Percentiles rank a stretch among this genome's conserved stretches.
phyloP scores from a whole-genome alignment of 345 rosid species.

The Bruguiera gymnorhiza region DNA sequence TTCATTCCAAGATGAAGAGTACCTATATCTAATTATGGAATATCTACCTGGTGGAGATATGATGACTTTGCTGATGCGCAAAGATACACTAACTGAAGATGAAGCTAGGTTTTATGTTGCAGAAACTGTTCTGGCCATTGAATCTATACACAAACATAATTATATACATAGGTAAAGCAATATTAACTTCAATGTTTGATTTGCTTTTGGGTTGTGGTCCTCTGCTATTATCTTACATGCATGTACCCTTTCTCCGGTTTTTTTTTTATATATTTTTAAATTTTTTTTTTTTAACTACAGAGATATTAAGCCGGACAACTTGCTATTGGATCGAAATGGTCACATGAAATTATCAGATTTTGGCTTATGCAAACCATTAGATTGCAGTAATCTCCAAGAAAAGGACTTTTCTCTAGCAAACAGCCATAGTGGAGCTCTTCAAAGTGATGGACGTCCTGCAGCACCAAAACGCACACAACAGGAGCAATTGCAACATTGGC shows the following conservation, averaged over 20 bases:
- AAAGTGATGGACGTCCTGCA: constrained; percentile 47
- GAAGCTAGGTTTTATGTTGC: constrained; percentile 67
- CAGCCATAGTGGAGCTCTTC: constrained; percentile 40
- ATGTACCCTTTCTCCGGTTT: constrained; percentile 11
- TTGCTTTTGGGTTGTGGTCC: neutral
- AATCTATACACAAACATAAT: constrained; percentile 67
- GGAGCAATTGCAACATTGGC: constrained; percentile 69
- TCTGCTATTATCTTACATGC: neutral
- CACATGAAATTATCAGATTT: constrained; percentile 72
- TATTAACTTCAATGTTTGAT: neutral
- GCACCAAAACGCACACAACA: constrained; percentile 61
- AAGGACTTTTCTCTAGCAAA: constrained; percentile 37
- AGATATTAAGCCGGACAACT: constrained; percentile 73
- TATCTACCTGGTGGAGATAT: constrained; percentile 79
- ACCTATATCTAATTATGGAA: constrained; percentile 65
- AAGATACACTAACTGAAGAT: constrained; percentile 59
- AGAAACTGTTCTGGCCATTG: constrained; percentile 64
- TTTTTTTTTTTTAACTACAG: constrained; percentile 23
- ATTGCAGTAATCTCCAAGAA: constrained; percentile 50
- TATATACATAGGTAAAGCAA: constrained; percentile 55
- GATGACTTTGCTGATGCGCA: constrained; percentile 74
- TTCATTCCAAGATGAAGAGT: constrained; percentile 70
- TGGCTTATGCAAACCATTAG: constrained; percentile 67
- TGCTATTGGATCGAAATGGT: constrained; percentile 55
- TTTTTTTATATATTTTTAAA: neutral